These are phyloP conservation scores for Colletotrichum tabaci DNA, from an alignment of 2,329 filamentous ascomycete genomes.

Conservation along the genomic window DNA sequence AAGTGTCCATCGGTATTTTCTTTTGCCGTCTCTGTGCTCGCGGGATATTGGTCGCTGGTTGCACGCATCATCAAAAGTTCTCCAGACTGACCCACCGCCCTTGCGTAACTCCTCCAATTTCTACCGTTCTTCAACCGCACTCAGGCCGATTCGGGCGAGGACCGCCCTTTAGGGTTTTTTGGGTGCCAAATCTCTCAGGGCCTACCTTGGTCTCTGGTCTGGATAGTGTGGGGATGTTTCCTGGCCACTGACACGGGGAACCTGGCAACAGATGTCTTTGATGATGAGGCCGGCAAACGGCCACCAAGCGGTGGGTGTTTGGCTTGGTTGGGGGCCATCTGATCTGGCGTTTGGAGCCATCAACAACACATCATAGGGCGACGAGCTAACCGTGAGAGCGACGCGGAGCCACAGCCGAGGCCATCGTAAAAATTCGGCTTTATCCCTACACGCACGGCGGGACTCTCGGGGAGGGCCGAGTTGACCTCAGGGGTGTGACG, in stretches of 20 bases:
- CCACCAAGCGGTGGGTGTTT: not conserved
- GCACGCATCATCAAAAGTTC: conserved; percentile 28
- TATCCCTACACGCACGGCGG: conserved; percentile 9
- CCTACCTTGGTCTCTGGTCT: not conserved
- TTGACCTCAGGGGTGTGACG: not conserved
- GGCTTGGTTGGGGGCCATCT: not conserved
- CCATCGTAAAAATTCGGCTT: not conserved
- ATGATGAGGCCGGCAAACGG: not conserved
- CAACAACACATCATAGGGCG: not conserved
- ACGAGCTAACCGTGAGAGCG: not conserved
- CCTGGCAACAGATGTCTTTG: not conserved
- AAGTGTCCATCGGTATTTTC: not conserved
- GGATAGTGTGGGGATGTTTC: not conserved
- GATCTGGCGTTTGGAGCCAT: not conserved
- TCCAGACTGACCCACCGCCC: conserved; percentile 26
- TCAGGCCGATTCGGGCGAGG: conserved; percentile 11
- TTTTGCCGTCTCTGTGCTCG: not conserved
- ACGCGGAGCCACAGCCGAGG: not conserved
- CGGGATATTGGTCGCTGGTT: not conserved
- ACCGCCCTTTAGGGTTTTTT: not conserved
- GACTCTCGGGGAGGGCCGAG: conserved; percentile 33
- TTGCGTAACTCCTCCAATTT: conserved; percentile 9
- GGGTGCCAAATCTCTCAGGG: not conserved
- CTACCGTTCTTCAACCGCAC: conserved; percentile 2
- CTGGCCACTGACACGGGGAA: not conserved